A percentile compares a stretch with the other conserved stretches of the same genome.
Evolutionary conservation across 768 basidiomycete genomes (phyloP).

Genomic region (Xanthoconium purpureum): DNA sequence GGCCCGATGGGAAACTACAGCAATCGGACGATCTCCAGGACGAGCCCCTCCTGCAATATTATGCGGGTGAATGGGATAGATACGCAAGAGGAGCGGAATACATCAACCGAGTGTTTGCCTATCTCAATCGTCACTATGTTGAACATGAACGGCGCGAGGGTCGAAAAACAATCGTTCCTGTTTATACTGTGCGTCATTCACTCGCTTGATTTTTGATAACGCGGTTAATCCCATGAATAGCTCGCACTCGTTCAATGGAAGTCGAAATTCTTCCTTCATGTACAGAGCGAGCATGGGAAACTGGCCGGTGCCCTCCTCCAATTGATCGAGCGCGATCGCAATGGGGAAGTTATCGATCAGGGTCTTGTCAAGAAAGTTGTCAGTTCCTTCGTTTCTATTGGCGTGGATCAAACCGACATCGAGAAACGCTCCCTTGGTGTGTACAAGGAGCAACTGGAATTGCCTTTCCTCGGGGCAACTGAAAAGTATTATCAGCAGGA

Average conservation of each 20-base stretch:
- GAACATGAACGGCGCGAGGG: slow-evolving; percentile 97
- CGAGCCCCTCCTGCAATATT: slow-evolving; percentile 85
- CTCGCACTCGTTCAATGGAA: slow-evolving; percentile 98
- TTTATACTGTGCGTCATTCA: slow-evolving; percentile 77
- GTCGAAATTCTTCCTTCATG: slow-evolving; percentile 79
- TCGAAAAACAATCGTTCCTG: slow-evolving; percentile 87
- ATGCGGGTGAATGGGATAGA: slow-evolving; percentile 90
- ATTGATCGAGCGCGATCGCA: slow-evolving; percentile 89
- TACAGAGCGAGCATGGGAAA: slow-evolving; percentile 80
- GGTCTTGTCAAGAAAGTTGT: slow-evolving; percentile 91
- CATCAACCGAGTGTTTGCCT: slow-evolving; percentile 95
- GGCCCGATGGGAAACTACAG: slow-evolving; percentile 39
- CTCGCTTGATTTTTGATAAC: not conserved
- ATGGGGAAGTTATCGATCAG: slow-evolving; percentile 92
- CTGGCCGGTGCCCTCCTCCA: slow-evolving; percentile 84
- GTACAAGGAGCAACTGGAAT: slow-evolving; percentile 88
- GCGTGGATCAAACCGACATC: slow-evolving; percentile 87
- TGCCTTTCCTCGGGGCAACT: slow-evolving; percentile 83
- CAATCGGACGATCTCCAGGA: slow-evolving; percentile 78
- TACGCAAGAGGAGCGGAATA: slow-evolving; percentile 98
- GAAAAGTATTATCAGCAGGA: slow-evolving; percentile 91
- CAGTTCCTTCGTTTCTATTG: slow-evolving; percentile 92
- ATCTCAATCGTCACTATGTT: slow-evolving; percentile 99
- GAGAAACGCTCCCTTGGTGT: slow-evolving; percentile 92
- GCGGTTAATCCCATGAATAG: slow-evolving; percentile 37